These are phyloP conservation scores for Glycine soja DNA, from an alignment of 306 rosid species.

Conservation along the genomic window DNA sequence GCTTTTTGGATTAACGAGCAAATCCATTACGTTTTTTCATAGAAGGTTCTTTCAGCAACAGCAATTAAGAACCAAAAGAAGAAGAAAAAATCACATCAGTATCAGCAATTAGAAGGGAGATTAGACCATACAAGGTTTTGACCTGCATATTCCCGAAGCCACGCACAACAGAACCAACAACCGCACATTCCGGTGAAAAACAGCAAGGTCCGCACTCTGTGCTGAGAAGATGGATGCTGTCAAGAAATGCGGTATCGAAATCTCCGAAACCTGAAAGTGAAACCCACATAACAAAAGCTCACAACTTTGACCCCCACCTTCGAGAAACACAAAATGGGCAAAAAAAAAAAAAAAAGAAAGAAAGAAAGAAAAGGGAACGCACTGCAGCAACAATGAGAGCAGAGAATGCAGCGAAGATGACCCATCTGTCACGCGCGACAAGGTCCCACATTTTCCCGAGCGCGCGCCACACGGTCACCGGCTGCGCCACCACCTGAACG, in stretches of 20 bases:
- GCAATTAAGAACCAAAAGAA: neutral
- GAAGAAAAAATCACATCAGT: neutral
- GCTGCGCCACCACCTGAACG: conserved; percentile 57
- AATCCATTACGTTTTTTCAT: neutral
- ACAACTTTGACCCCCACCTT: conserved; percentile 14
- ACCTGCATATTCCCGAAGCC: conserved; percentile 97
- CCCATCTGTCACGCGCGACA: conserved; percentile 82
- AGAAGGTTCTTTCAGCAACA: neutral
- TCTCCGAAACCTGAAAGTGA: conserved; percentile 77
- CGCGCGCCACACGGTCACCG: conserved; percentile 81
- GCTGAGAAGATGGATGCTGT: conserved; percentile 91
- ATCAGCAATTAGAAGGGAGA: conserved; percentile 57
- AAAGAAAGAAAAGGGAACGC: neutral
- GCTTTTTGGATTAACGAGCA: neutral
- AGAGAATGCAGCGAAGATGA: conserved; percentile 78
- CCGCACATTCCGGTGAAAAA: conserved; percentile 78
- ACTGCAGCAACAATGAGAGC: conserved; percentile 86
- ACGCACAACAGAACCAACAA: conserved; percentile 74
- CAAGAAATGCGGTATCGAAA: conserved; percentile 86
- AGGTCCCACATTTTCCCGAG: conserved; percentile 84
- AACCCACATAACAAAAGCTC: conserved; percentile 20
- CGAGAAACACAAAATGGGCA: neutral
- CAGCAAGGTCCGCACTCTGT: conserved; percentile 75
- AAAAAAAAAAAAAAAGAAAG: neutral
- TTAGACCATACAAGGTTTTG: conserved; percentile 96